A percentile compares a stretch with the other conserved stretches of the same genome.
Conservation (phyloP, 768 basidiomycete species). For the Boletus edulis region DNA sequence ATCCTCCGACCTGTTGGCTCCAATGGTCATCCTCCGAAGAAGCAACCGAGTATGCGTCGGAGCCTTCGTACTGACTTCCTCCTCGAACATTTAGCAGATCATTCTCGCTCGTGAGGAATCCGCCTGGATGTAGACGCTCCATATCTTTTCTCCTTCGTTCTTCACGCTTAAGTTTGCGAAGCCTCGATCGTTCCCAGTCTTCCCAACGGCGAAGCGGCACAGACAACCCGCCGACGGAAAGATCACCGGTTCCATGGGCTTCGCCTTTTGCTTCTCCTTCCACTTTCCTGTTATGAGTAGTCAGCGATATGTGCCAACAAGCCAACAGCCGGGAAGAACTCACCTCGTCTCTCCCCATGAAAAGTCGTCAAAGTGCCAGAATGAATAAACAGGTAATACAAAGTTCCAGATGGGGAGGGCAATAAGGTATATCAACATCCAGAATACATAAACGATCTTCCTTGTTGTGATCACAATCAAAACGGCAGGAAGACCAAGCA, state of each 20-base stretch:
- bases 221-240: conserved; percentile 47
- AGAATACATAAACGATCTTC: conserved; percentile 94
- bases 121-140: conserved; percentile 71
- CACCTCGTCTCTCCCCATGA: conserved; percentile 99
- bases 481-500: conserved; percentile 90
- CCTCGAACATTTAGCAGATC: conserved; percentile 58
- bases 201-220: conserved; percentile 99
- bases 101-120: conserved; percentile 60
- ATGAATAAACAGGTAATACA: conserved; percentile 89
- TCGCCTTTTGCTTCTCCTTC: conserved; percentile 84
- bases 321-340: conserved; percentile 20
- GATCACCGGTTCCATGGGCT: conserved; percentile 70
- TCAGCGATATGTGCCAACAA: conserved; percentile 9
- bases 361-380: conserved; percentile 99
- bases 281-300: conserved; percentile 66
- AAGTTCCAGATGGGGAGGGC: conserved; percentile 98
- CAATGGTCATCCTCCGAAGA: conserved; percentile 96
- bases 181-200: conserved; percentile 95
- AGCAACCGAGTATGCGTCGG: conserved; percentile 75
- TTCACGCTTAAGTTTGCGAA: conserved; percentile 88
- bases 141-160: conserved; percentile 79
- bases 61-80: conserved; percentile 72
- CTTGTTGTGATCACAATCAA: conserved; percentile 92
- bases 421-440: conserved; percentile 94
- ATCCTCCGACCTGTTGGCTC: conserved; percentile 93